Percentiles rank a stretch among this genome's conserved stretches.
Evolutionary conservation across 2,329 filamentous ascomycete genomes (phyloP).

Genomic region (Pseudocercospora fijiensis): DNA sequence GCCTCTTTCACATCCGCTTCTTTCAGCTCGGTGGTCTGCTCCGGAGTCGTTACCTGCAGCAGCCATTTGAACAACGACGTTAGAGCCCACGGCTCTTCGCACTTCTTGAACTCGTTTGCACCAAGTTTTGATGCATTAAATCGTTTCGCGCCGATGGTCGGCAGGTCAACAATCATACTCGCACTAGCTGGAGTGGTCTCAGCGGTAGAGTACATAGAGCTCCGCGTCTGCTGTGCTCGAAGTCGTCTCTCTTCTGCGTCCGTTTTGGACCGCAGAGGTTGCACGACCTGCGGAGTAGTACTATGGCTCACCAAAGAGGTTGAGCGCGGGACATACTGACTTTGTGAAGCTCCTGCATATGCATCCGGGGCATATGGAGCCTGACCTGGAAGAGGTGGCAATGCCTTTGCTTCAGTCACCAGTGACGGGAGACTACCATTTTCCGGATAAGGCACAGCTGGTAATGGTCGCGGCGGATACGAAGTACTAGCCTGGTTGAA

Average conservation of each 20-base stretch:
- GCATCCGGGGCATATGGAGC: slow-evolving; percentile 30
- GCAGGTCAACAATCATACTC: slow-evolving; percentile 32
- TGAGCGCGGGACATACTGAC: slow-evolving; percentile 62
- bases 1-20: slow-evolving; percentile 83
- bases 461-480: slow-evolving; percentile 54
- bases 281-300: slow-evolving; percentile 72
- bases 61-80: slow-evolving; percentile 87
- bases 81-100: slow-evolving; percentile 86
- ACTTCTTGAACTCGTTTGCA: slow-evolving; percentile 76
- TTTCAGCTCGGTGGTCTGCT: slow-evolving; percentile 85
- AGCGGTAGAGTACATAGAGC: slow-evolving; percentile 45
- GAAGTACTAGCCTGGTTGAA: slow-evolving; percentile 79
- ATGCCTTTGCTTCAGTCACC: slow-evolving; percentile 21
- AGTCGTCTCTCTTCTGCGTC: slow-evolving; percentile 72
- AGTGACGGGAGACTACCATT: slow-evolving; percentile 38
- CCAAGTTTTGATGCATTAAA: slow-evolving; percentile 85
- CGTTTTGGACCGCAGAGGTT: slow-evolving; percentile 89
- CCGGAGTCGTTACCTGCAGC: slow-evolving; percentile 69
- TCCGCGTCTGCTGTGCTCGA: slow-evolving; percentile 46
- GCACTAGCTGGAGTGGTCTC: slow-evolving; percentile 39
- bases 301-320: slow-evolving; percentile 81
- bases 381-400: slow-evolving; percentile 24
- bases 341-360: slow-evolving; percentile 30
- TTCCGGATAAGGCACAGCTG: slow-evolving; percentile 62
- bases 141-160: slow-evolving; percentile 52